A percentile compares a stretch with the other conserved stretches of the same genome.
Evolutionary conservation across 768 basidiomycete species (phyloP).

Genomic region (Hygrophoropsis aurantiaca): DNA sequence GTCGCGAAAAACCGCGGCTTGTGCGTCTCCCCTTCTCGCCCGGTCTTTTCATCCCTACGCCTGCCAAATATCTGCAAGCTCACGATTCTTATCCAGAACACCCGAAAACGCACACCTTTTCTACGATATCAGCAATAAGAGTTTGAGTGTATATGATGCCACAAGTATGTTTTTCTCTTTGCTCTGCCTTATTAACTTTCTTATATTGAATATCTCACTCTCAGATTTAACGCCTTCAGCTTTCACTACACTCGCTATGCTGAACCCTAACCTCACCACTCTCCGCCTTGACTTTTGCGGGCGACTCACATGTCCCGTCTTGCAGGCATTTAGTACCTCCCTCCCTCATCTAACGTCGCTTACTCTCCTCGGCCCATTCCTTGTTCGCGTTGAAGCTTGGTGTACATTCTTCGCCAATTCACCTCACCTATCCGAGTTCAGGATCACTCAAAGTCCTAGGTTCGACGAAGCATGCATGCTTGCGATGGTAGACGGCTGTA

Average conservation of each 20-base stretch:
- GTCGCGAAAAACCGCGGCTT: slow-evolving; percentile 78
- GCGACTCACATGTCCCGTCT: slow-evolving; percentile 62
- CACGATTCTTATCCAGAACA: slow-evolving; percentile 47
- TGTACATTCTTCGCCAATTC: slow-evolving; percentile 66
- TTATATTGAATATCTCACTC: background rate
- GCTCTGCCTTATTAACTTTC: background rate
- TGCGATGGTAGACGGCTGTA: slow-evolving; percentile 51
- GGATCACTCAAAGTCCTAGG: slow-evolving; percentile 83
- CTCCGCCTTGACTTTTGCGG: slow-evolving; percentile 89
- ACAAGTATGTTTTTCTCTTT: slow-evolving; percentile 62
- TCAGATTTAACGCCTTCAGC: slow-evolving; percentile 70
- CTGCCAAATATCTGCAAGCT: background rate
- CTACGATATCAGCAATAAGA: slow-evolving; percentile 69
- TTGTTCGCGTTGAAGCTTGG: slow-evolving; percentile 77
- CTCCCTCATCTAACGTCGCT: slow-evolving; percentile 69
- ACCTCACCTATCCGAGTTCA: slow-evolving; percentile 65
- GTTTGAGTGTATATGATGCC: slow-evolving; percentile 80
- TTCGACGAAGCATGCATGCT: slow-evolving; percentile 73
- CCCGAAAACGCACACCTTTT: slow-evolving; percentile 81
- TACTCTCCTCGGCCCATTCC: slow-evolving; percentile 86
- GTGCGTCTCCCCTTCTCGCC: slow-evolving; percentile 45
- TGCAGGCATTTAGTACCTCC: slow-evolving; percentile 56
- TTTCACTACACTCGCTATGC: slow-evolving; percentile 65
- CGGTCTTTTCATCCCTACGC: slow-evolving; percentile 1
- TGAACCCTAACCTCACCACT: slow-evolving; percentile 81